Conservation (phyloP, 164 flowering plant genomes). For the Litsea cubeba region DNA sequence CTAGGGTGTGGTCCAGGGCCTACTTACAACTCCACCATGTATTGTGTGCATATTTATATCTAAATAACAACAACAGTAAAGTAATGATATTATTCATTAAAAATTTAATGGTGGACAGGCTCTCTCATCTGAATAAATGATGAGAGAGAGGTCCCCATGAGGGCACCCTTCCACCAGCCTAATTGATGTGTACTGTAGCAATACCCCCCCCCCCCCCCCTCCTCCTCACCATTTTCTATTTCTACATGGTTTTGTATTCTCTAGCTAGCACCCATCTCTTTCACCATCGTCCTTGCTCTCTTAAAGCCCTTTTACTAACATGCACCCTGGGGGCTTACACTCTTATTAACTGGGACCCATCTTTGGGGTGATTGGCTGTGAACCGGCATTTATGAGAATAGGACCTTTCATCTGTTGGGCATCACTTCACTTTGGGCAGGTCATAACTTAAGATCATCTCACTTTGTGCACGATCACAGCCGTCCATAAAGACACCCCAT, state of each 20-base stretch:
- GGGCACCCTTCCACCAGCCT: background rate
- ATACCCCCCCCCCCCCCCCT: background rate
- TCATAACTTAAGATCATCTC: too few relatives aligned
- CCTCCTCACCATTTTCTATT: background rate
- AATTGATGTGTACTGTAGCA: background rate
- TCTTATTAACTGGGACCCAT: too few relatives aligned
- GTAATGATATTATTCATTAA: background rate
- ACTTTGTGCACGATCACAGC: too few relatives aligned
- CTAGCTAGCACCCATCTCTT: background rate
- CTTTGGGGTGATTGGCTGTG: too few relatives aligned
- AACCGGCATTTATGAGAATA: too few relatives aligned
- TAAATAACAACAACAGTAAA: background rate
- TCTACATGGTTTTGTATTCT: background rate
- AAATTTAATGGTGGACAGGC: background rate
- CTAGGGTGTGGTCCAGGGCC: slow-evolving; percentile 9
- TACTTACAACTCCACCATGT: background rate
- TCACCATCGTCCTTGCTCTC: background rate
- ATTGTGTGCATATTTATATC: background rate
- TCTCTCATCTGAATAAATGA: slow-evolving; percentile 15
- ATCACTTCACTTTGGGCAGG: too few relatives aligned
- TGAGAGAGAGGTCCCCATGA: slow-evolving; percentile 11
- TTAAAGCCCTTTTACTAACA: background rate
- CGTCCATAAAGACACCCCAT: too few relatives aligned
- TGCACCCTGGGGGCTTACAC: background rate
- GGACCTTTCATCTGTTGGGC: too few relatives aligned